Evolutionary conservation across 257 asterid species (phyloP).

Genomic region (Primulina tabacum): DNA sequence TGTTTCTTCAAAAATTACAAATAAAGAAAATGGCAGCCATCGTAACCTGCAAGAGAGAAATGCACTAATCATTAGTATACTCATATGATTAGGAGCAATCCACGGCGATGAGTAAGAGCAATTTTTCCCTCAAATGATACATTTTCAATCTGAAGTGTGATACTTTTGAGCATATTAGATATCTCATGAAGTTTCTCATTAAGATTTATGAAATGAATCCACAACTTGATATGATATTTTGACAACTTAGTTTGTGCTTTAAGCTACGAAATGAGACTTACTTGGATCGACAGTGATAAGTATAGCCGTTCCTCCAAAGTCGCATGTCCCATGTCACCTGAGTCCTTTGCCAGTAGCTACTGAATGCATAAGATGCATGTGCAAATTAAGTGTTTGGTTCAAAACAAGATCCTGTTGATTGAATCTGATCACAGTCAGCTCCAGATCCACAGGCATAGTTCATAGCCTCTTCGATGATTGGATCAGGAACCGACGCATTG

Average conservation of each 20-base stretch:
- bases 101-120: too few species aligned
- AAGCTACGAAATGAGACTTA: constrained; percentile 24
- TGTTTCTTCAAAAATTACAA: constrained; percentile 29
- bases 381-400: constrained; percentile 73
- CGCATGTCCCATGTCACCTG: constrained; percentile 77
- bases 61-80: not conserved
- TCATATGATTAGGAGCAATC: too few species aligned
- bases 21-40: constrained; percentile 72
- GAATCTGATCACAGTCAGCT: constrained; percentile 74
- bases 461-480: constrained; percentile 88
- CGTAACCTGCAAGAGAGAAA: constrained; percentile 51
- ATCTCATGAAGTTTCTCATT: not conserved
- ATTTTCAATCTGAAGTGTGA: not conserved
- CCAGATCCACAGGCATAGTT: constrained; percentile 93
- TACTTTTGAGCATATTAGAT: not conserved
- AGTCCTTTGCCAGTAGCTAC: constrained; percentile 86
- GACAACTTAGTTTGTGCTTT: not conserved
- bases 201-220: not conserved
- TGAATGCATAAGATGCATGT: constrained; percentile 90
- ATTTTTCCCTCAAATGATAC: too few species aligned
- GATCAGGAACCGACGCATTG: constrained; percentile 87
- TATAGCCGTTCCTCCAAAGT: constrained; percentile 88
- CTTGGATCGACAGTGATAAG: constrained; percentile 94
- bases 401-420: constrained; percentile 68
- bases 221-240: not conserved